Evolutionary conservation across 139 green algal genomes (phyloP).

Genomic region (Protoeuglena noctilucae): DNA sequence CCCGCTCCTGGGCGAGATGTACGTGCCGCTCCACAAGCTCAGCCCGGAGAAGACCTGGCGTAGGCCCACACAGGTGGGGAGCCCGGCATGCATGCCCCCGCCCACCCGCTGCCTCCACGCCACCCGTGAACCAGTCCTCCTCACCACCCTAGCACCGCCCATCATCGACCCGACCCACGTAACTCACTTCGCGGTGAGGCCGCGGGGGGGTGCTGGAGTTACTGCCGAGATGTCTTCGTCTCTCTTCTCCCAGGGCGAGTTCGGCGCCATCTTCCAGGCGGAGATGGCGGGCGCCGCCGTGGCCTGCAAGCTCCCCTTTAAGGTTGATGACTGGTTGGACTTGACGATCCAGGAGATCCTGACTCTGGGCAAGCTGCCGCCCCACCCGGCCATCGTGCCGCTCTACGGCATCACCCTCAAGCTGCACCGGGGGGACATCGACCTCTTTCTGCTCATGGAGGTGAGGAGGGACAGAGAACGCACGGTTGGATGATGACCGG

Average conservation of each 20-base stretch:
- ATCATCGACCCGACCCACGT: no score
- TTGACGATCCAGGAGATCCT: neutral
- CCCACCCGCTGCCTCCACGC: no score
- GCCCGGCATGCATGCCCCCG: no score
- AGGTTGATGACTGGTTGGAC: neutral
- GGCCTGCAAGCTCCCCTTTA: neutral
- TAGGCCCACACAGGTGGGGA: no score
- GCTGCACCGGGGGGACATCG: neutral
- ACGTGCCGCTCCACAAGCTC: neutral
- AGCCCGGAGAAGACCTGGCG: neutral
- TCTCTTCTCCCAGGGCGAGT: neutral
- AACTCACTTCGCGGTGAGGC: no score
- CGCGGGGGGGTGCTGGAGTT: no score
- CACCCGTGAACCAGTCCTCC: no score
- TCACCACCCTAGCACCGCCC: no score
- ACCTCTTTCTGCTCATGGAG: neutral
- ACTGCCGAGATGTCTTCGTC: no score
- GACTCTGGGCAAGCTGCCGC: neutral
- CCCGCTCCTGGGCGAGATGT: neutral
- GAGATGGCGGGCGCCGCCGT: neutral
- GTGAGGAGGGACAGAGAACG: no score
- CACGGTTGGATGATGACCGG: no score
- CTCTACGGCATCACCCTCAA: neutral
- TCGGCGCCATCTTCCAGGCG: neutral
- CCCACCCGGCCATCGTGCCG: neutral